A percentile compares a stretch with the other conserved stretches of the same genome.
Conservation (phyloP, 164 flowering plant species). For the Chimonanthus salicifolius region DNA sequence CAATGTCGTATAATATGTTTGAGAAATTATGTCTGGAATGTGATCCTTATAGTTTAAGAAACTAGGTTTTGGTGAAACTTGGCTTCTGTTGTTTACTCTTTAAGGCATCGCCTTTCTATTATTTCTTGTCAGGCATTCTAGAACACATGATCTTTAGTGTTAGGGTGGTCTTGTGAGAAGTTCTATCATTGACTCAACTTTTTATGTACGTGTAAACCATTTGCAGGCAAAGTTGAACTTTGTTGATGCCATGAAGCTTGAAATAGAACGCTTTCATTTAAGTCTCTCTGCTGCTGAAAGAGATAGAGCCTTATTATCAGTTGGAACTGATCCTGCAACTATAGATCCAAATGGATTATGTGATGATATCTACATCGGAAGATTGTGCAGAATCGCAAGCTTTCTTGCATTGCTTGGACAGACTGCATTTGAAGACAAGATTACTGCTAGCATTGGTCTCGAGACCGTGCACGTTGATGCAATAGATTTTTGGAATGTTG, state of each 20-base stretch:
- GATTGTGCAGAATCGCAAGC: slow-evolving; percentile 59
- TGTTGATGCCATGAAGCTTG: slow-evolving; percentile 81
- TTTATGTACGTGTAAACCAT: slow-evolving; percentile 1
- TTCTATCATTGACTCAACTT: neutral
- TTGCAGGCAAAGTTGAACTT: slow-evolving; percentile 61
- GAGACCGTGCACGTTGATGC: slow-evolving; percentile 32
- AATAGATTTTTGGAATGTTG: slow-evolving; percentile 88
- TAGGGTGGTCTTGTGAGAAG: neutral
- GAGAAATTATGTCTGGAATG: neutral
- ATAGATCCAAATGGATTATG: slow-evolving; percentile 77
- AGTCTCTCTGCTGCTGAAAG: slow-evolving; percentile 96
- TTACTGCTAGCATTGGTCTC: slow-evolving; percentile 68
- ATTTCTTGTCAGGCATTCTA: neutral
- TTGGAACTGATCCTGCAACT: slow-evolving; percentile 90
- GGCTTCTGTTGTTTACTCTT: neutral
- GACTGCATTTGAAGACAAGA: slow-evolving; percentile 73
- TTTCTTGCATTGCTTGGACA: slow-evolving; percentile 80
- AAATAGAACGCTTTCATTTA: slow-evolving; percentile 75
- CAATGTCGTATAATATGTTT: neutral
- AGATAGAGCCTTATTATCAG: slow-evolving; percentile 79
- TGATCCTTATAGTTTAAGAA: neutral
- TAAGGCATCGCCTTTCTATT: neutral
- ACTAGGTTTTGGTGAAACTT: neutral
- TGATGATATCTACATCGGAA: slow-evolving; percentile 58
- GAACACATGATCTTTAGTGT: neutral